Base-by-base conservation (phyloP, 2,329 filamentous ascomycete species). In the Colletotrichum sp. region DNA sequence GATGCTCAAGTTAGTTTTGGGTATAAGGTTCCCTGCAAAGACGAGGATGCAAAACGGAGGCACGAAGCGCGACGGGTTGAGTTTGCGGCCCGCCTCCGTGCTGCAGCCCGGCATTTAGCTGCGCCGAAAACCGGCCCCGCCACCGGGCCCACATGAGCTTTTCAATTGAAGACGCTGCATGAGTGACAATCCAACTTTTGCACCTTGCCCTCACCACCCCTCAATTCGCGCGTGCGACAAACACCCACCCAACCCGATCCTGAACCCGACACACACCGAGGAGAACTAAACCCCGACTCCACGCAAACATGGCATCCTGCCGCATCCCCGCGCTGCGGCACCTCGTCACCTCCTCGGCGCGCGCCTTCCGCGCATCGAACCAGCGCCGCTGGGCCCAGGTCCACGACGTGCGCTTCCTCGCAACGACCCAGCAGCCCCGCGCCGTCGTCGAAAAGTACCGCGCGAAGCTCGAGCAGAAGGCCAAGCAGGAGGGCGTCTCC, bases 311-410 rank as follows among this genome's bases (percentile, higher is more conserved):
- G 90, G 85, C 89, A 48, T 88, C 87, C 48, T 80, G 89, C 59
- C 85, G 88, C 79, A 82, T 87, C 36, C 86, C 87, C 64, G 83
- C 86, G 28, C 84, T 93, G 52, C 90, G 90, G 52, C 85, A 88
- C 75, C 80, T 91, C 36, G 78, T 83, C 72, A 80, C 80, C 79
- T 80, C 80, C 73, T 82, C 83, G 15, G 68, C 83, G 60, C 84
- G 83, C 69, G 77, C 81, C 13, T 79, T 83, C 32, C 83, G 82
- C 77, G 81, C 81, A 70, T 79, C 83, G 72, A 83, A 87, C 79
- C 96, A 98, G 85, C 92, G 93, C 72, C 92, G 96, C 83, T 98
- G 95, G 94, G 96, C 96, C 3, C 95, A 95, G 81, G 96, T 98
- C 34, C 95, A 98, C 84, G 95, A 98, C 85, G 93, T 98, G 64